phyloP scores from a whole-genome alignment of 2,329 filamentous ascomycete genomes.

The Aspergillus pseudonomiae region DNA sequence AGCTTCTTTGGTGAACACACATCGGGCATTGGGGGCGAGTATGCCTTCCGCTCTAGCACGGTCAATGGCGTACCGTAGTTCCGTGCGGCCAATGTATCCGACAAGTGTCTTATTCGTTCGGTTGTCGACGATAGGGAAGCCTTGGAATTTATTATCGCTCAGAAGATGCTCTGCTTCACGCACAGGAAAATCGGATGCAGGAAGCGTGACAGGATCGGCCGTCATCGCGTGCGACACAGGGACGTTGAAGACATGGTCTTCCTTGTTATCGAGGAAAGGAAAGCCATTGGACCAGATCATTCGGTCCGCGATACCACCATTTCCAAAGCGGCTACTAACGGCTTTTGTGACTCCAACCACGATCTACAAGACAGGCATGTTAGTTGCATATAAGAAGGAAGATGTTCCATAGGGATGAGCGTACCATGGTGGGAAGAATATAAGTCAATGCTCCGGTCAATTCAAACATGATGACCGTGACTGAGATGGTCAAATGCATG shows the following conservation, averaged over 20 bases:
- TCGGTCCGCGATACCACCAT: conserved; percentile 92
- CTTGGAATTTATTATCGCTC: conserved; percentile 79
- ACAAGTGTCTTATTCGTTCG: conserved; percentile 70
- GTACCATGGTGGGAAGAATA: conserved; percentile 89
- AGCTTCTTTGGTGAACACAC: conserved; percentile 68
- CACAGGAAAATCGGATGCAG: conserved; percentile 73
- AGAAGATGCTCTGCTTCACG: conserved; percentile 77
- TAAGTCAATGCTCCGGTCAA: conserved; percentile 96
- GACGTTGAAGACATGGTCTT: conserved; percentile 95
- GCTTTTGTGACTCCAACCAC: conserved; percentile 96
- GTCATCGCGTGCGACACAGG: conserved; percentile 92
- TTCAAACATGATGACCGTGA: conserved; percentile 99
- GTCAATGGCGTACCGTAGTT: conserved; percentile 87
- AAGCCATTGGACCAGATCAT: conserved; percentile 99
- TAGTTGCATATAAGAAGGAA: neutral
- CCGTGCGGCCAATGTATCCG: conserved; percentile 90
- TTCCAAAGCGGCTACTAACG: conserved; percentile 87
- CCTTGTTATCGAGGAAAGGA: conserved; percentile 94
- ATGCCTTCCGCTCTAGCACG: conserved; percentile 70
- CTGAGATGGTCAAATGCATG: conserved; percentile 96
- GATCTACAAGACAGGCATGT: conserved; percentile 56
- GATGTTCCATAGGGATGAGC: conserved; percentile 17
- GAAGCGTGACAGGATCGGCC: conserved; percentile 71
- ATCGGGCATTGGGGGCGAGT: conserved; percentile 69
- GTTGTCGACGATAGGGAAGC: conserved; percentile 88